Conservation (phyloP, 2,329 filamentous ascomycete genomes). For the Clonostachys sp. region DNA sequence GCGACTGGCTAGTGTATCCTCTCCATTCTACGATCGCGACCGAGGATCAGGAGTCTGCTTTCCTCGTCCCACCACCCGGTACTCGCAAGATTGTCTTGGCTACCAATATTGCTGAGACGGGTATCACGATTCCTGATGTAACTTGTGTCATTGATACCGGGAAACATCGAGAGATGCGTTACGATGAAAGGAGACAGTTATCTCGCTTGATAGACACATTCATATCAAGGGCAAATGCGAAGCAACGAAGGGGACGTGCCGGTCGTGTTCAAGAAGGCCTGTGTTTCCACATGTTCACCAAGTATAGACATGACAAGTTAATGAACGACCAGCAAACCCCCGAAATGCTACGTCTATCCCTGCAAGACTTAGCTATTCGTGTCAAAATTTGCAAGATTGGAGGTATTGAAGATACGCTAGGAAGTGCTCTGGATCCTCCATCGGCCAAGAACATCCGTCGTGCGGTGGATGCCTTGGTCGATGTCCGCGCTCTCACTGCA, state of each 20-base stretch:
- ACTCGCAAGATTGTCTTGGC: conserved; percentile 90
- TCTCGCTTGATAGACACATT: conserved; percentile 91
- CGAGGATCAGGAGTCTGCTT: conserved; percentile 93
- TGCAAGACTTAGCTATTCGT: conserved; percentile 91
- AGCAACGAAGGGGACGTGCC: conserved; percentile 88
- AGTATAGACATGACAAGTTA: conserved; percentile 75
- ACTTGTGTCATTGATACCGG: conserved; percentile 96
- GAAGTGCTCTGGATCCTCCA: conserved; percentile 84
- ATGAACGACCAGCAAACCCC: conserved; percentile 93
- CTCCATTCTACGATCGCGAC: conserved; percentile 93
- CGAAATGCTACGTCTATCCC: conserved; percentile 88
- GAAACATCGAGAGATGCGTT: conserved; percentile 96
- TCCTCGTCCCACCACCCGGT: conserved; percentile 76
- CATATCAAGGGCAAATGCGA: conserved; percentile 91
- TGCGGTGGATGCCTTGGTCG: conserved; percentile 87
- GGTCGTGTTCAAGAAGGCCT: conserved; percentile 93
- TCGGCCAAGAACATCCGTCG: conserved; percentile 88
- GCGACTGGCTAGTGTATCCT: conserved; percentile 80
- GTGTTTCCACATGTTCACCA: conserved; percentile 95
- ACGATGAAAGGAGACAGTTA: conserved; percentile 87
- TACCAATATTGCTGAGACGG: conserved; percentile 97
- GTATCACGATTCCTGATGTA: conserved; percentile 96
- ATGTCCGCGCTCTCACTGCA: conserved; percentile 82
- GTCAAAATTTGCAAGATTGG: conserved; percentile 98
- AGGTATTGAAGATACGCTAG: conserved; percentile 84